Base-by-base conservation (phyloP, 2,329 filamentous ascomycete species). In the Neonectria magnoliae region DNA sequence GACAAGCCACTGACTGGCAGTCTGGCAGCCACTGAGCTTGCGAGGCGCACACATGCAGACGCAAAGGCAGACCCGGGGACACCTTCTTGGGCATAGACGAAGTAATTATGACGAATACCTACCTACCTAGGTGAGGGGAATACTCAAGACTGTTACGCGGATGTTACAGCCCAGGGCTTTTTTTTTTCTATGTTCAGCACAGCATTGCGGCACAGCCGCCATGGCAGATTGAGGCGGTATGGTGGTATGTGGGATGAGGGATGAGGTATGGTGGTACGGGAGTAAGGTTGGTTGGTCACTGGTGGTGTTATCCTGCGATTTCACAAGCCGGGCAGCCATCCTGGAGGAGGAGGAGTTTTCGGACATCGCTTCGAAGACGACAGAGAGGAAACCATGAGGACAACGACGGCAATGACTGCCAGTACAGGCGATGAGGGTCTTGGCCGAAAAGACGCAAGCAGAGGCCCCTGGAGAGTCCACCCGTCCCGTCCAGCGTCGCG, bases 291-390 rank as follows among this genome's bases (percentile, higher is more conserved):
- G 45, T 44, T 52, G 36, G 36, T 50, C 25, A 25, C 25, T 9
- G 29, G 29, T 58, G 55, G 55, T 58, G 62, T 25, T 63, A 63
- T 66, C n/a, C 53, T 48, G 47, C 59, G 59, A 57, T 57, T 57
- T 67, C 58, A 67, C 61, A 44, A 54, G 55, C 65, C 54, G 51
- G 55, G 58, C 47, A 58, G 60, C 50, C 38, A 58, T 42, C 38
- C 64, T 29, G 29, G 29, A 29, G 5, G 9, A 27, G 25, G 25
- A 29, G 29, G 29, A 25, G 29, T 33, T 33, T 33, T 33, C 31
- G 31, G 31, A 33, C 31, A 10, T 33, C 31, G 31, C 31, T 33
- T 33, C 31, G 31, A 16, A 14, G 42, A 45, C 42, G 42, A 45
- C 3, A 14, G 16, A 42, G 9, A 42, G n/a, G 7, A 42, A 25